Evolutionary conservation across 768 basidiomycete genomes (phyloP), one percentile per base, ranked within the genome.

Genomic region (Leccinum uliginosum): DNA sequence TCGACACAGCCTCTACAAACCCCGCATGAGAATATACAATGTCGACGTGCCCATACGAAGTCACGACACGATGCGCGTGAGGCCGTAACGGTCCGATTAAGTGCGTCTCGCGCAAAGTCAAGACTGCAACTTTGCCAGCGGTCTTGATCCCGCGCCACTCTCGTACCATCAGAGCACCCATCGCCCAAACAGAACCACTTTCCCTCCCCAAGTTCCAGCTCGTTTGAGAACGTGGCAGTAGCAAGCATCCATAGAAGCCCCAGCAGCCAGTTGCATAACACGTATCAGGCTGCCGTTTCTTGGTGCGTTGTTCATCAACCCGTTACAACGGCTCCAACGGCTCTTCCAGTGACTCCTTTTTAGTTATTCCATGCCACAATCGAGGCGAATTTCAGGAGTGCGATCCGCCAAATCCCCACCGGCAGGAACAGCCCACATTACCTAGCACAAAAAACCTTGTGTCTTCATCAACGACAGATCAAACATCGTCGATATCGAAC

Each of bases 351-450:
- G 71, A 55, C 5, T 65, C 63, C 2, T 54, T 56, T 12, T 63
- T 60, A 12, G 68, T 64, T 5, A 40, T 68, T 73, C 84, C 83
- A 89, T 0, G 70, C 67, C 0, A 80, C 78, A 15, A 85, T 80
- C 2, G 76, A 66, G 0, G 79, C 75, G 67, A 32, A 32, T 32
- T 91, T 85, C 23, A 93, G 80, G n/a, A 89, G 69, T 0, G n/a
- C n/a, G n/a, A n/a, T n/a, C 1, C 91, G 79, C 87, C 91, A 32
- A 62, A 94, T 76, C 95, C 15, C 93, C 10, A 86, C 80, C 4
- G 93, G 67, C 0, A 92, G 92, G 75, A 95, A 96, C 29, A 92
- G 76, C 38, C 35, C 8, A 4, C 17, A 38, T 17, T 3, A 17
- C 17, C 35, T 17, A n/a, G 8, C 17, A 38, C n/a, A 0, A 38